phyloP scores from a whole-genome alignment of 352 stramenopile genomes.

The Phytophthora syringae region DNA sequence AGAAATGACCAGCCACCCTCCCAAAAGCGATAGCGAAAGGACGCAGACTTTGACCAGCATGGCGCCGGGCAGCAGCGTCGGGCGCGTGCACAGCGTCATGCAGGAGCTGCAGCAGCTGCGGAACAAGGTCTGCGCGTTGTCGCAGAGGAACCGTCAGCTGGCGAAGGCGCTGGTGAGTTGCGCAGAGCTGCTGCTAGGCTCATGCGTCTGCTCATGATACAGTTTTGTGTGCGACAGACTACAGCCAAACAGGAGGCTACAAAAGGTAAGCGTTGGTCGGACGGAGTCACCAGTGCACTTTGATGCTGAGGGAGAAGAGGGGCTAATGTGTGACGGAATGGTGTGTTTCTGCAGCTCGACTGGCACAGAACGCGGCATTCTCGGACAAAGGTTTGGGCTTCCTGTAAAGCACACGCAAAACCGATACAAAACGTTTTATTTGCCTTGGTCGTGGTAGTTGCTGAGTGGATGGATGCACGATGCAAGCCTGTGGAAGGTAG shows the following conservation, averaged over 20 bases:
- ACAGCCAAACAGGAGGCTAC: conserved; percentile 59
- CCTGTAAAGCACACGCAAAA: background rate
- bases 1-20: background rate
- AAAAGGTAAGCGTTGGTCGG: conserved; percentile 32
- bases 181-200: background rate
- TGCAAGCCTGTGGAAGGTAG: conserved; percentile 21
- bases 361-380: conserved; percentile 32
- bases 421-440: background rate
- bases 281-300: background rate
- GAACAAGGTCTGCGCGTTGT: conserved; percentile 44
- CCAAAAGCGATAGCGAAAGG: conserved; percentile 28
- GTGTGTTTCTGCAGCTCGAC: conserved; percentile 26
- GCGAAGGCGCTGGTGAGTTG: conserved; percentile 65
- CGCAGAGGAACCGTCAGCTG: conserved; percentile 66
- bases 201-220: background rate
- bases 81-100: conserved; percentile 65
- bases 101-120: conserved; percentile 68
- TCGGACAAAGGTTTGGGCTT: conserved; percentile 37
- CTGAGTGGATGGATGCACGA: conserved; percentile 38
- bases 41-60: conserved; percentile 29
- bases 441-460: conserved; percentile 24
- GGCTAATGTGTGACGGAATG: conserved; percentile 1
- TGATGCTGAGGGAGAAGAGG: background rate
- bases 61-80: conserved; percentile 42
- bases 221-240: conserved; percentile 42